Evolutionary conservation across 2,329 filamentous ascomycete genomes (phyloP), one percentile per base, ranked within the genome.

Genomic region (Penicillium sp.): DNA sequence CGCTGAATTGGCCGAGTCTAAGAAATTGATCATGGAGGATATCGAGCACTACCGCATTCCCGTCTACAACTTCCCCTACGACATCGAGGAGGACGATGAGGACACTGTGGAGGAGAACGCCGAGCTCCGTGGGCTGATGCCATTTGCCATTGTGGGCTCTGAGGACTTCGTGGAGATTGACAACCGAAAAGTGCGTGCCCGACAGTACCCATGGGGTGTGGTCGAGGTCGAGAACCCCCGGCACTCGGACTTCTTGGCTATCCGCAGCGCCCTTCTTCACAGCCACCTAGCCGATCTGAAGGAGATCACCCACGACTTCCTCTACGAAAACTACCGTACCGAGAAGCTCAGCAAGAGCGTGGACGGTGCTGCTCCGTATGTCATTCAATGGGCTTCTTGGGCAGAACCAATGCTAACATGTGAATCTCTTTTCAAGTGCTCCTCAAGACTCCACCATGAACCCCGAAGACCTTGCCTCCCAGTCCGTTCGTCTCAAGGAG

Each of bases 321-420:
- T 98, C 50, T 98, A 98, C 73, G 92, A 98, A 69, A 98, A 98
- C 74, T 98, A 98, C 79, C 88, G 92, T 87, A 98, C 92, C 62
- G 92, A 98, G 85, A 96, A 96, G 76, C 85, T 98, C 59, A 94
- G 86, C 75, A 98, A 96, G 86, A 95, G 88, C 66, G 92, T 98
- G 56, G 89, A 95, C 66, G 85, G 85, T 70, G 77, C 80, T 69
- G 79, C 80, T 78, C 80, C 80, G 88, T 95, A 85, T 56, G 88
- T 87, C 44, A 45, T 23, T 12, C 14, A 6, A 15, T 23, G 4
- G 12, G 18, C 9, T 30, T 33, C 4, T 25, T 8, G 9, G 18
- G 12, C 32, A 43, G 41, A 29, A 12, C 28, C 2, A 3, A 18
- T 17, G 17, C 57, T 60, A 54, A 62, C 42, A 22, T 36, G 30